These are phyloP conservation scores for Boletellus ananas DNA, from an alignment of 768 basidiomycete species.

Conservation along the genomic window DNA sequence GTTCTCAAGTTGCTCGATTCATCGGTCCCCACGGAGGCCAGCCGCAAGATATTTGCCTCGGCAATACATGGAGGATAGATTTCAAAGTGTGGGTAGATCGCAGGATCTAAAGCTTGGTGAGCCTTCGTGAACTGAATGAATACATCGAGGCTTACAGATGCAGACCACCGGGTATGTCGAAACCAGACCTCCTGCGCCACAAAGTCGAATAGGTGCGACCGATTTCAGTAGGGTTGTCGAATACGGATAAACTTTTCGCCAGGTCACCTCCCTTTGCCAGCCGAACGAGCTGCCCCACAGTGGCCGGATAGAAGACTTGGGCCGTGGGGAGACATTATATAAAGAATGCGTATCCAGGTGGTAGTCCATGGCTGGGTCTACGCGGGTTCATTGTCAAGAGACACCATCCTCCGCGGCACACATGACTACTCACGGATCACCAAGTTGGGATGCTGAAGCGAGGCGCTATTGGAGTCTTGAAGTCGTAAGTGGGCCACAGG, in stretches of 20 bases:
- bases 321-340: too few relatives aligned
- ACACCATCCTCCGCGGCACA: background rate
- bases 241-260: constrained; percentile 18
- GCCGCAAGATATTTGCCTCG: constrained; percentile 1
- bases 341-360: constrained; percentile 33
- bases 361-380: constrained; percentile 37
- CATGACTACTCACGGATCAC: constrained; percentile 27
- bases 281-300: constrained; percentile 21
- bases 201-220: constrained; percentile 5
- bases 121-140: background rate
- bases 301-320: background rate
- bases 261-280: constrained; percentile 14
- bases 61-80: constrained; percentile 35
- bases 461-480: constrained; percentile 7
- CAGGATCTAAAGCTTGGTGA: constrained; percentile 31
- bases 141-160: constrained; percentile 16
- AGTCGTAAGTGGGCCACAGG: constrained; percentile 3
- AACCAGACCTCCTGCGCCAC: constrained; percentile 6
- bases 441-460: constrained; percentile 25
- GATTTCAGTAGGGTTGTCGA: background rate
- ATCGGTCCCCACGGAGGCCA: background rate
- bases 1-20: background rate
- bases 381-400: background rate
- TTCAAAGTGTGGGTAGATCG: constrained; percentile 39
- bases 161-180: constrained; percentile 12